A percentile compares a stretch with the other conserved stretches of the same genome.
phyloP scores from a whole-genome alignment of 768 basidiomycete species.

The Tubosaeta sp. region DNA sequence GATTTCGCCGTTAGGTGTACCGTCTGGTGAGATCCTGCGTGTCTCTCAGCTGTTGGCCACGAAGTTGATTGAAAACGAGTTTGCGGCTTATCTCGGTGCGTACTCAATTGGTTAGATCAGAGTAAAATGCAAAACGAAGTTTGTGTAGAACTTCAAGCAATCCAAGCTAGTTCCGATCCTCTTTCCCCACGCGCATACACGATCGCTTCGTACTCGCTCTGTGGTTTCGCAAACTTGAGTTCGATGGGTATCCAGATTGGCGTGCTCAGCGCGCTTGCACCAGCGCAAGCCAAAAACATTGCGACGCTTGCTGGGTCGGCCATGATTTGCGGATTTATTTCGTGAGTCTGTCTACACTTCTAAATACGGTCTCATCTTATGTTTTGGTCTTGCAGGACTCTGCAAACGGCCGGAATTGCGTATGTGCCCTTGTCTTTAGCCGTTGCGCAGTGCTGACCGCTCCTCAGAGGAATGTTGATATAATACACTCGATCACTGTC shows the following conservation, averaged over 20 bases:
- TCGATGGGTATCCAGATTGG: conserved; percentile 86
- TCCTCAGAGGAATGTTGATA: conserved; percentile 44
- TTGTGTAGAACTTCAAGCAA: conserved; percentile 33
- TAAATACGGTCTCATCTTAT: background rate
- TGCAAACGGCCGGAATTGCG: conserved; percentile 59
- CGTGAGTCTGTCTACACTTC: conserved; percentile 23
- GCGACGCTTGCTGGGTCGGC: conserved; percentile 64
- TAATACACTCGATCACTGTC: conserved; percentile 22
- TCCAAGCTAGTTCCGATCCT: conserved; percentile 48
- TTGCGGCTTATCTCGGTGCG: conserved; percentile 61
- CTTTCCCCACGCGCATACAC: conserved; percentile 72
- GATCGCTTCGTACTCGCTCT: conserved; percentile 83
- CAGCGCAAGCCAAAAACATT: conserved; percentile 65
- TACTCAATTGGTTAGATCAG: background rate
- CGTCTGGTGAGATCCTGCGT: conserved; percentile 72
- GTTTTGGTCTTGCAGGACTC: conserved; percentile 29
- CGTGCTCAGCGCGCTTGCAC: conserved; percentile 66
- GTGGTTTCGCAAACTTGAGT: conserved; percentile 87
- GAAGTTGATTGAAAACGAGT: conserved; percentile 86
- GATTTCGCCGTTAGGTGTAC: conserved; percentile 48
- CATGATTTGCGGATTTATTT: conserved; percentile 67
- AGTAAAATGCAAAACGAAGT: background rate
- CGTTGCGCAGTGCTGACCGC: conserved; percentile 9
- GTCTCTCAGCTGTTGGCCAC: conserved; percentile 81
- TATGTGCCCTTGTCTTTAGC: conserved; percentile 29